Evolutionary conservation across 805 yeast genomes (phyloP), one percentile per base, ranked within the genome.

Genomic region (Saccharomycopsis sp.): DNA sequence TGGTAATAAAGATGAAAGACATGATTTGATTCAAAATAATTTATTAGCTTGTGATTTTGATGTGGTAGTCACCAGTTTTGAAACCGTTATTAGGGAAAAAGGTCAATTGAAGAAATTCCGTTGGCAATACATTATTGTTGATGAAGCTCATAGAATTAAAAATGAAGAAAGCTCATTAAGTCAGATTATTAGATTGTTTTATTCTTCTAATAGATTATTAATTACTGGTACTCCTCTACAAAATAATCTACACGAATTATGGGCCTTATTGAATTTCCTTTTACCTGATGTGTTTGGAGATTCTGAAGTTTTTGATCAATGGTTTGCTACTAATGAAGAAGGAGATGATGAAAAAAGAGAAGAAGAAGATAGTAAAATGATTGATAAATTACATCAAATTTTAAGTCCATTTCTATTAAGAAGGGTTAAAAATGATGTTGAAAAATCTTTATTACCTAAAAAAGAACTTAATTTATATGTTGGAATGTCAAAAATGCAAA

Each of bases 151-250:
- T 59, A 74, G 97, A 57, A 89, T 89, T 57, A 89, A 89, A 56
- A 92, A 92, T 57, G 97, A 92, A 55, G 94, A 85, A 54, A 79
- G 94, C 49, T 79, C 92, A 29, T 66, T 89, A 37, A 86, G 96
- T 2, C 96, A 89, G 59, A 88, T 92, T 48, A 88, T 92, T 45
- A 73, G 97, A 49, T 60, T 87, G 20, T 87, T 89, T 56, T 82
- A 83, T 56, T 85, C 96, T 14, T 74, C 78, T 43, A 85, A 85
- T 57, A 67, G 98, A 46, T 62, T 89, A 34, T 64, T 89, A 43
- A 87, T 89, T 45, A 89, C 98, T 0, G 98, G 98, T 49, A 89
- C 98, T 0, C 98, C 98, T 0, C 62, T 89, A 39, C 98, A 89
- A 54, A 89, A 89, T 57, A 92, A 92, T 49, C 63, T 89, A 41